Percentiles rank a stretch among this genome's conserved stretches.
phyloP scores from a whole-genome alignment of 2,329 filamentous ascomycete genomes.

The Epichloe elymi region DNA sequence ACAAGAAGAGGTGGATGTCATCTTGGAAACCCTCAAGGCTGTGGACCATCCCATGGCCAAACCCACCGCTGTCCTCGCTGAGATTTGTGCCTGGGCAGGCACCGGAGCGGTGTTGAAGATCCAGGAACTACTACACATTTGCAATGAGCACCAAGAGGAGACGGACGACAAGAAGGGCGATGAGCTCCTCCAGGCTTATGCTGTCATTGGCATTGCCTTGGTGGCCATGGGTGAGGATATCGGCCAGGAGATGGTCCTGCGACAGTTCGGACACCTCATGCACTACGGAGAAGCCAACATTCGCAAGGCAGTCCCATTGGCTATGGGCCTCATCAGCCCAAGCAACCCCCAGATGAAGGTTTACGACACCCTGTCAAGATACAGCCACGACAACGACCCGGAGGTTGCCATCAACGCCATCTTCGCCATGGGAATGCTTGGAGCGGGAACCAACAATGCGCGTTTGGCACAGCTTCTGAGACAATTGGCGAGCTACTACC shows the following conservation, averaged over 20 bases:
- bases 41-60: constrained; percentile 96
- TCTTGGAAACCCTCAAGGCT: constrained; percentile 90
- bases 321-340: constrained; percentile 91
- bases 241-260: constrained; percentile 95
- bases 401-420: constrained; percentile 98
- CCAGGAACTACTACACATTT: constrained; percentile 92
- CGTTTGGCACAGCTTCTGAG: constrained; percentile 86
- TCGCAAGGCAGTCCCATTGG: constrained; percentile 84
- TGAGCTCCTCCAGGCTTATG: constrained; percentile 89
- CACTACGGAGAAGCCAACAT: constrained; percentile 98
- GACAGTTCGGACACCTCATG: constrained; percentile 97
- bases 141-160: constrained; percentile 94
- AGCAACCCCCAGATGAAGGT: constrained; percentile 99
- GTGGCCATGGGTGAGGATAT: constrained; percentile 98
- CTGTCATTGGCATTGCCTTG: constrained; percentile 82
- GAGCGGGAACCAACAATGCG: constrained; percentile 96
- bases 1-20: constrained; percentile 97
- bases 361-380: constrained; percentile 92
- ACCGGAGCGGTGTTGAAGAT: constrained; percentile 95
- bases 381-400: constrained; percentile 97
- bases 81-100: constrained; percentile 96
- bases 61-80: constrained; percentile 84
- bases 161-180: constrained; percentile 91
- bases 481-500: constrained; percentile 95
- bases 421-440: constrained; percentile 95